Base-by-base conservation (phyloP, 2,329 filamentous ascomycete species). In the Epichloe festucae region DNA sequence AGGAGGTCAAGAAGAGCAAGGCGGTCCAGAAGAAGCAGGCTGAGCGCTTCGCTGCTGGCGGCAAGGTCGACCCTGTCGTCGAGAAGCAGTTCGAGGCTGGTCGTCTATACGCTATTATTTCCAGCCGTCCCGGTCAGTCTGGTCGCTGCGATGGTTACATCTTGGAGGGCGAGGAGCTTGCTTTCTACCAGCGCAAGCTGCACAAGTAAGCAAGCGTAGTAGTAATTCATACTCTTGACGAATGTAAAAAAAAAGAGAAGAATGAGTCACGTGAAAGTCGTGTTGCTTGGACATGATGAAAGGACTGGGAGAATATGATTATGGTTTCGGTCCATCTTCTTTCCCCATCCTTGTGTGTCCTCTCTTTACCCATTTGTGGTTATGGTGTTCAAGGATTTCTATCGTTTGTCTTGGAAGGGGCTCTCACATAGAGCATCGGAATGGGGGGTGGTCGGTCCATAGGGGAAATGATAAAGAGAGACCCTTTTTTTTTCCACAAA, bases 51-150 rank as follows among this genome's bases (percentile, higher is more conserved):
- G 82, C 86, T 70, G 79, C 81, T 65, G 68, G 75, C 63, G 91
- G 91, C 78, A 98, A 98, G 87, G 88, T 96, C 67, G 93, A 98
- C 76, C 59, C 75, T 62, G 81, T 88, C 61, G 73, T 98, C 60
- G 93, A 98, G 88, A 90, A 87, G 79, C 93, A 98, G 79, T 98
- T 98, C 78, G 93, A 97, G 85, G 91, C 93, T 64, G 90, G 91
- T 82, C 91, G 94, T 76, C 78, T 98, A 65, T 96, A 85, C 76
- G 93, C 93, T 66, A 87, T 96, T 64, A 77, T 98, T 67, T 81
- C 91, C 65, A 93, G 86, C 73, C 83, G 93, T 68, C 93, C 93
- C 62, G 93, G 93, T 66, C 93, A 98, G 86, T 93, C 87, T 72
- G 93, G 93, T 67, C 89, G 93, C 76, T 83, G 81, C 67, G 93